These are phyloP conservation scores for Corymbia citriodora DNA, from an alignment of 441 rosid species.

Conservation along the genomic window DNA sequence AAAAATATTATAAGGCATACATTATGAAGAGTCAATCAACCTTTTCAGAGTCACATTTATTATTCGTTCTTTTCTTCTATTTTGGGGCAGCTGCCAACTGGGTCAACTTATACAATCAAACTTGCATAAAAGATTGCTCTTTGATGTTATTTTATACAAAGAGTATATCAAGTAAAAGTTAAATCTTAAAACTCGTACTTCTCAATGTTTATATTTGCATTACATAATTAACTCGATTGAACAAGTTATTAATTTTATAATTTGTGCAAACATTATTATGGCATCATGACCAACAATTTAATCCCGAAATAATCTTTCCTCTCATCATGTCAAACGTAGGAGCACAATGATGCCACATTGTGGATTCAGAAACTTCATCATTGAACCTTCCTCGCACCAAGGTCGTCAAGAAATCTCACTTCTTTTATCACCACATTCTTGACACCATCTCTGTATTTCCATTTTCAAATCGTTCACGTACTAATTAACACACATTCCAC, in stretches of 20 bases:
- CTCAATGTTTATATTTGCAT: background rate
- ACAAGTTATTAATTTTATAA: background rate
- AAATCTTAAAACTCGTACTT: background rate
- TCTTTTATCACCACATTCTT: background rate
- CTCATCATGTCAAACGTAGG: background rate
- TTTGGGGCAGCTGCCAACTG: rapidly evolving
- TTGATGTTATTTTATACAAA: no score
- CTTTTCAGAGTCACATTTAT: background rate
- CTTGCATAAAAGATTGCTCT: background rate
- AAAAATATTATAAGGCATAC: background rate
- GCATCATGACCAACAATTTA: background rate
- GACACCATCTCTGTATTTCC: background rate
- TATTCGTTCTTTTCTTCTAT: background rate
- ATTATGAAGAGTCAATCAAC: background rate
- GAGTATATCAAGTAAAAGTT: background rate
- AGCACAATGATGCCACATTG: background rate
- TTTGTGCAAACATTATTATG: background rate
- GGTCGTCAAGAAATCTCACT: background rate
- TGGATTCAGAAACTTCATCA: background rate
- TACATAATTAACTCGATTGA: background rate
- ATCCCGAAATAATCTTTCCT: background rate
- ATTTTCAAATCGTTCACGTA: background rate
- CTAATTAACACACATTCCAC: background rate
- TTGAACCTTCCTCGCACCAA: background rate
- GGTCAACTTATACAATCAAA: background rate